phyloP scores from a whole-genome alignment of 1,284 basidiomycete species.

The Apiotrichum montevideense region DNA sequence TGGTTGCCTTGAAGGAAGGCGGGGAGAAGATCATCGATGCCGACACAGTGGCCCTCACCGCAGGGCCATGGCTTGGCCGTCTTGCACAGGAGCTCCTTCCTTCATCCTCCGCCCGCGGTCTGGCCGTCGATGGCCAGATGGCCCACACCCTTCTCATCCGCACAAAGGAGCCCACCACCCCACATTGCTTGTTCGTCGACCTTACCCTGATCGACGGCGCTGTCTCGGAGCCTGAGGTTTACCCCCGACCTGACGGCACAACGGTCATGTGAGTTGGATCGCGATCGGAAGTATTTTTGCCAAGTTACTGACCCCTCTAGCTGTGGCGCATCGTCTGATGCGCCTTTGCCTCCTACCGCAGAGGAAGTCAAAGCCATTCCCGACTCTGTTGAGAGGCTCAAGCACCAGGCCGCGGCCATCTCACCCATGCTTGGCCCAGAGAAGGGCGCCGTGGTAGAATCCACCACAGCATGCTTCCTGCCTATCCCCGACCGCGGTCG shows the following conservation, averaged over 20 bases:
- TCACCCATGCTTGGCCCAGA: conserved; percentile 45
- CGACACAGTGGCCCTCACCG: conserved; percentile 61
- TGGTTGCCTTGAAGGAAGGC: conserved; percentile 20
- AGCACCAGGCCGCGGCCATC: conserved; percentile 48
- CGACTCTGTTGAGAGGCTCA: conserved; percentile 45
- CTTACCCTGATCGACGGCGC: conserved; percentile 50
- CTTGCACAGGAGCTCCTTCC: conserved; percentile 54
- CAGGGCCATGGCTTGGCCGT: conserved; percentile 78
- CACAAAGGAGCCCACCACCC: conserved; percentile 35
- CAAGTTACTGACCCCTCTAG: conserved; percentile 13
- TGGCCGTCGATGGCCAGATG: conserved; percentile 46
- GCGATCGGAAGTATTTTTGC: too few species aligned
- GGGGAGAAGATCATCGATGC: conserved; percentile 44
- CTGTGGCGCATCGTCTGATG: conserved; percentile 44
- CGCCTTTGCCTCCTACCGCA: conserved; percentile 43
- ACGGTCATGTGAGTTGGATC: conserved; percentile 38
- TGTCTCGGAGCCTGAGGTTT: conserved; percentile 50
- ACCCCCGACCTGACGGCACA: conserved; percentile 48
- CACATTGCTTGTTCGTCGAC: conserved; percentile 52
- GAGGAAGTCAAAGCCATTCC: conserved; percentile 45
- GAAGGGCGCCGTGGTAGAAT: conserved; percentile 40
- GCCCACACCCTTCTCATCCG: conserved; percentile 52
- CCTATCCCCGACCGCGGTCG: conserved; percentile 52
- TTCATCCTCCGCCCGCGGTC: conserved; percentile 40
- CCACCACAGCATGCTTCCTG: conserved; percentile 54